These are phyloP conservation scores for Candida verbasci DNA, from an alignment of 805 yeast species.

Conservation along the genomic window DNA sequence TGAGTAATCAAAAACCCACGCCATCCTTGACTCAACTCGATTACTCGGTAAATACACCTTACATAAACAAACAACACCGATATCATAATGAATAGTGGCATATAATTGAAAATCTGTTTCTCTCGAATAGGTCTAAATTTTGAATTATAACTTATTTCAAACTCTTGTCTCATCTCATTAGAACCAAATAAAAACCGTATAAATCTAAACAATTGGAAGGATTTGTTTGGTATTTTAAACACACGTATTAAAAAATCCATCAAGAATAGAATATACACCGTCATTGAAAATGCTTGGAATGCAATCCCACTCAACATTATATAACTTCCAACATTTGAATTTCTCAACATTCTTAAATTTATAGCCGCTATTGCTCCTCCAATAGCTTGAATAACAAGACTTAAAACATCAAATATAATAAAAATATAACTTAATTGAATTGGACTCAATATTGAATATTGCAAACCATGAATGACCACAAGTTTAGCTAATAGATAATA, in stretches of 20 bases:
- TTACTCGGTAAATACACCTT: slow-evolving; percentile 69
- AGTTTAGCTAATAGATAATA: slow-evolving; percentile 69
- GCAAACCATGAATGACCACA: slow-evolving; percentile 53
- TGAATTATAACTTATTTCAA: slow-evolving; percentile 30
- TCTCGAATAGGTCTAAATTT: slow-evolving; percentile 31
- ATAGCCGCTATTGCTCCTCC: slow-evolving; percentile 74
- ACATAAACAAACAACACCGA: slow-evolving; percentile 53
- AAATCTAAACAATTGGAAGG: slow-evolving; percentile 13
- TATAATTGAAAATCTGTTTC: slow-evolving; percentile 32
- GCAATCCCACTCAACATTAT: slow-evolving; percentile 77
- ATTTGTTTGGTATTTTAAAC: slow-evolving; percentile 25
- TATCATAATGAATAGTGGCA: slow-evolving; percentile 42
- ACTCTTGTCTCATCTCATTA: too few relatives aligned
- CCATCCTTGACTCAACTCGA: slow-evolving; percentile 74
- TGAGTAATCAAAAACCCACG: slow-evolving; percentile 54
- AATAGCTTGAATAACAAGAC: slow-evolving; percentile 63
- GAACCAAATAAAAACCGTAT: slow-evolving; percentile 18
- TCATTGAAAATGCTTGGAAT: slow-evolving; percentile 70
- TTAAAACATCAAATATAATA: slow-evolving; percentile 58
- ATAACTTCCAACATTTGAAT: slow-evolving; percentile 48
- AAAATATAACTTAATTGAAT: slow-evolving; percentile 61
- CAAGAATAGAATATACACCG: slow-evolving; percentile 51
- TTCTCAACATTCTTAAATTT: slow-evolving; percentile 26
- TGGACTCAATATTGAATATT: slow-evolving; percentile 51
- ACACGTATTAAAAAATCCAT: slow-evolving; percentile 42